Conservation (phyloP, 768 basidiomycete genomes). For the Boletus pseudo-olivaceus region DNA sequence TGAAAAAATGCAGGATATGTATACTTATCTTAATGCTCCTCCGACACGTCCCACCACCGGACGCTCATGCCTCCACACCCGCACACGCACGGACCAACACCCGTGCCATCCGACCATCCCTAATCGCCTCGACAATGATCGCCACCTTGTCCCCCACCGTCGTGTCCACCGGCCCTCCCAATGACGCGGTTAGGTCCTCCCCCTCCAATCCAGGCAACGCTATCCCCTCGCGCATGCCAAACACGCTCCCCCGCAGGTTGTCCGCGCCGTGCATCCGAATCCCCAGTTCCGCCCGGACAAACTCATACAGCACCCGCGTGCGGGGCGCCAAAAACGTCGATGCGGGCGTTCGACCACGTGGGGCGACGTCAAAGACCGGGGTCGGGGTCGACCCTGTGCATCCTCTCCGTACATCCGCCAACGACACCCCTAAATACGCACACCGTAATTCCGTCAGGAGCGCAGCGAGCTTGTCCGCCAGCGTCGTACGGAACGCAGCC, state of each 20-base stretch:
- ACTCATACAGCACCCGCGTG: conserved; percentile 74
- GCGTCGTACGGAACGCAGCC: conserved; percentile 17
- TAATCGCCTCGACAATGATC: conserved; percentile 74
- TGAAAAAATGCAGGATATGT: not conserved
- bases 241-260: conserved; percentile 58
- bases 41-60: not conserved
- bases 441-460: conserved; percentile 29
- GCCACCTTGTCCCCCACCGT: conserved; percentile 71
- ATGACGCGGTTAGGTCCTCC: conserved; percentile 35
- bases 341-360: conserved; percentile 62
- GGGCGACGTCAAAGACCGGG: conserved; percentile 40
- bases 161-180: conserved; percentile 34
- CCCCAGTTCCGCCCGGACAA: conserved; percentile 66
- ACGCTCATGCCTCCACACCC: conserved; percentile 16
- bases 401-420: conserved; percentile 18
- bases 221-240: conserved; percentile 41
- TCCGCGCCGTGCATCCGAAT: conserved; percentile 78
- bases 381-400: conserved; percentile 4
- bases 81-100: conserved; percentile 54
- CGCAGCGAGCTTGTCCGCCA: conserved; percentile 14
- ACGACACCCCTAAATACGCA: conserved; percentile 27
- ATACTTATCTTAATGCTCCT: not conserved
- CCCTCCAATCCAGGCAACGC: conserved; percentile 41
- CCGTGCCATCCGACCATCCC: conserved; percentile 64
- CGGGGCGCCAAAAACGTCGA: conserved; percentile 47